phyloP scores from a whole-genome alignment of 306 rosid species.

The Mimosa pudica region DNA sequence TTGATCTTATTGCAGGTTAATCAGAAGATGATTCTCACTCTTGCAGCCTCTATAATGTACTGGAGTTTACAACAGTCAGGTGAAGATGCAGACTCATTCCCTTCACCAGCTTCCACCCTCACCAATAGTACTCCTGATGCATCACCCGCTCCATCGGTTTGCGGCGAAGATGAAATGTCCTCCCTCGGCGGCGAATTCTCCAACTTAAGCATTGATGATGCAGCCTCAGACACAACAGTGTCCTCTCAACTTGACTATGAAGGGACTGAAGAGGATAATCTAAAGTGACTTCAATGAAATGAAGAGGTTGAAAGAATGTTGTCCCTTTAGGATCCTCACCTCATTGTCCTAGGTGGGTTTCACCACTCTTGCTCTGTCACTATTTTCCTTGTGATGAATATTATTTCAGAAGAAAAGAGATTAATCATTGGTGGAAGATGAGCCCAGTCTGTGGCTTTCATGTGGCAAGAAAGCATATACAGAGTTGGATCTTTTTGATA shows the following conservation, averaged over 20 bases:
- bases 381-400: background rate
- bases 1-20: constrained; percentile 71
- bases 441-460: constrained; percentile 9
- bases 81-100: constrained; percentile 56
- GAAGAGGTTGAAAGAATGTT: background rate
- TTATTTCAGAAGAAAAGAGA: background rate
- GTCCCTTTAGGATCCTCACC: background rate
- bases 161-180: constrained; percentile 74
- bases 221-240: constrained; percentile 74
- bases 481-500: constrained; percentile 8
- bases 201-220: constrained; percentile 71
- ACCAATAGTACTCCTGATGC: constrained; percentile 55
- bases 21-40: constrained; percentile 92
- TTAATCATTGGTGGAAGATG: constrained; percentile 30
- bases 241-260: constrained; percentile 65
- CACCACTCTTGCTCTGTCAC: background rate
- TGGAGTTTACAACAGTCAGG: constrained; percentile 83
- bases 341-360: background rate
- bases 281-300: background rate
- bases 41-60: constrained; percentile 87
- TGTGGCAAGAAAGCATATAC: background rate
- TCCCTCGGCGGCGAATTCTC: constrained; percentile 73
- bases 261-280: constrained; percentile 8
- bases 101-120: constrained; percentile 53
- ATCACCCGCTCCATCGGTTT: constrained; percentile 73